Base-by-base conservation (phyloP, 2,329 filamentous ascomycete species). In the Fusarium duplospermum region DNA sequence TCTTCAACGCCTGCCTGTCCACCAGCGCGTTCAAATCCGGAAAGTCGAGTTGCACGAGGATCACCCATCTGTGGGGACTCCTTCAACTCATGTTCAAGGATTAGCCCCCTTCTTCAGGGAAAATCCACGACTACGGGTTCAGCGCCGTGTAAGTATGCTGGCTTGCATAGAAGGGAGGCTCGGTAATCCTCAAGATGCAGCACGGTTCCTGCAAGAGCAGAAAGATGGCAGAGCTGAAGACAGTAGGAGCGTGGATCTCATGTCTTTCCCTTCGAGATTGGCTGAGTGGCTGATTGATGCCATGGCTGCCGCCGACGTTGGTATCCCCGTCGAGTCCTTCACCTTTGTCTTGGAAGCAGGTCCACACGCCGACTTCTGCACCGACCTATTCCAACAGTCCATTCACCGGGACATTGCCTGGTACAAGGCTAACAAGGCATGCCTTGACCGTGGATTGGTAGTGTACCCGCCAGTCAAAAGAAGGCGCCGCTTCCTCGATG, bases 81-180 rank as follows among this genome's bases (percentile, higher is more conserved):
- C 27, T 6, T 20, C 50, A 2, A n/a, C 56, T 2, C 60, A 74
- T 8, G 16, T 6, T 6, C 2, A 69, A 0, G 74, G 75, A 0
- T 7, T 77, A 0, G 24, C 70, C 0, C 70, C 62, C 0, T 70
- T 73, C 0, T 62, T 66, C 3, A 22, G 47, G 1, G 71, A 77
- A 7, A 77, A 76, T 3, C 47, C 45, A 1, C 3, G 24, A 0
- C 71, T 77, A 4, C 66, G 16, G 1, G 62, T 74, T 7, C 11
- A 74, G 18, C 70, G 71, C 4, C 72, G 42, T 7, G 56, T 71
- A 2, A 70, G 9, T 1, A 2, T 77, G 4, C 42, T 64, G 0
- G 11, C 52, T 11, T 57, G 52, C 0, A 22, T 54, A 5, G 18
- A 64, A 3, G 2, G 33, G 8, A 13, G 18, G 3, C 27, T 35